Evolutionary conservation across 768 basidiomycete species (phyloP).

Genomic region (Mycena epipterygia): DNA sequence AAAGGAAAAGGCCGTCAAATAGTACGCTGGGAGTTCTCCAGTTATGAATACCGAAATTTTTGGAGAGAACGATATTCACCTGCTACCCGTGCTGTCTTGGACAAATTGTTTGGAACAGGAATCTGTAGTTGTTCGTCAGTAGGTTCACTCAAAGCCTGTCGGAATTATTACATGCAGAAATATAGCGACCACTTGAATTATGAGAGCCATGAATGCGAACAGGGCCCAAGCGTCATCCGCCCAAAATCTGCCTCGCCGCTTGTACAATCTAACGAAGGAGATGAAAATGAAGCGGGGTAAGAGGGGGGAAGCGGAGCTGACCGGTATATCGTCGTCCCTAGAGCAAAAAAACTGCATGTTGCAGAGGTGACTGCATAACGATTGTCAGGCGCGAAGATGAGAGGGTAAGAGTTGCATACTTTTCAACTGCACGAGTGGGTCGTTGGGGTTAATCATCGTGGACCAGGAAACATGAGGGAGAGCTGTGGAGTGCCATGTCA

Average conservation of each 20-base stretch:
- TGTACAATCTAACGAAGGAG: not conserved
- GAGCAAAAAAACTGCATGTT: conserved; percentile 14
- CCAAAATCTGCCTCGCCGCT: conserved; percentile 7
- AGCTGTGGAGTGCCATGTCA: no score
- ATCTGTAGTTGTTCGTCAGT: not conserved
- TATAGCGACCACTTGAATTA: conserved; percentile 4
- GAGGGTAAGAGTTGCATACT: not conserved
- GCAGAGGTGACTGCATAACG: conserved; percentile 4
- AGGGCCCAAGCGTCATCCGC: conserved; percentile 12
- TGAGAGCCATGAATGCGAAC: conserved; percentile 12
- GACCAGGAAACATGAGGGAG: not conserved
- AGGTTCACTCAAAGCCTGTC: not conserved
- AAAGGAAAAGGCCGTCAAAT: conserved; percentile 52
- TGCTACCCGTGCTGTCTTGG: conserved; percentile 22
- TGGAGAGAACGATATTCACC: not conserved
- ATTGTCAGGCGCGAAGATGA: not conserved
- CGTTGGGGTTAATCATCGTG: conserved; percentile 2
- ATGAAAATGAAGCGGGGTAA: not conserved
- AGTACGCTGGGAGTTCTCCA: conserved; percentile 41
- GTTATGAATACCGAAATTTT: not conserved
- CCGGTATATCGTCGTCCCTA: conserved; percentile 3
- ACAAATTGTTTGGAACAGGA: conserved; percentile 22
- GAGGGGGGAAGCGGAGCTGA: not conserved
- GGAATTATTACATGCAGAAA: conserved; percentile 14
- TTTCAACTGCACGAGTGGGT: conserved; percentile 18